Evolutionary conservation across 345 rosid genomes (phyloP), one percentile per base, ranked within the genome.

Genomic region (Corchorus capsularis): DNA sequence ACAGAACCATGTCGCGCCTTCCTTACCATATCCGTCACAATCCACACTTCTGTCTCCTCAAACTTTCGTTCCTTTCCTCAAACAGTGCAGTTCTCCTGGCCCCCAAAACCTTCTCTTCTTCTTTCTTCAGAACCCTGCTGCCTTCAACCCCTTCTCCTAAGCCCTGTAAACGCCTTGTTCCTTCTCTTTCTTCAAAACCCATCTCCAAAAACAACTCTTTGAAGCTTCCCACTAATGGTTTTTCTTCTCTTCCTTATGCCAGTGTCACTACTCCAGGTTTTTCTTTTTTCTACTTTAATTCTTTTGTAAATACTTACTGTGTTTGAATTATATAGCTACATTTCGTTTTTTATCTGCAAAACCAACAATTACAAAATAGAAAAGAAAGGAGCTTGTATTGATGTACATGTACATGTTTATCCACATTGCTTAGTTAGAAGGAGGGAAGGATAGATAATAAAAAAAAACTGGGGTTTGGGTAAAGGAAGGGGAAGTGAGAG

Each of bases 121-220:
- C 79, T 68, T 20, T 75, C 76, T 39, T 39, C 43, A 39, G 6
- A 6, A 77, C 80, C 69, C 73, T 73, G 61, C 20, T 72, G 0
- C 72, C 73, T 19, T 12, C 39, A 13, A 43, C 6, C 39, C 49
- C 75, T 71, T 75, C 73, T 16, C 17, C 39, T 57, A 73, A 61
- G 15, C 54, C 66, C 61, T 70, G 75, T 45, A 70, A 49, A 73
- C 19, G 84, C 22, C 7, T 70, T 6, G 13, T 47, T 9, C 87
- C 79, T 0, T 76, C 52, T 65, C 68, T 52, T 17, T 79, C 83
- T 72, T 84, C 84, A 63, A 78, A 79, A 81, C 84, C 82, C 46
- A 76, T 76, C 59, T 77, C 84, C 34, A 76, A 27, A 46, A 79
- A 56, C 79, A 63, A 55, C 37, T 75, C 81, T 50, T 63, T 45